Evolutionary conservation across 306 rosid genomes (phyloP), one percentile per base, ranked within the genome.

Genomic region (Aeschynomene evenia): DNA sequence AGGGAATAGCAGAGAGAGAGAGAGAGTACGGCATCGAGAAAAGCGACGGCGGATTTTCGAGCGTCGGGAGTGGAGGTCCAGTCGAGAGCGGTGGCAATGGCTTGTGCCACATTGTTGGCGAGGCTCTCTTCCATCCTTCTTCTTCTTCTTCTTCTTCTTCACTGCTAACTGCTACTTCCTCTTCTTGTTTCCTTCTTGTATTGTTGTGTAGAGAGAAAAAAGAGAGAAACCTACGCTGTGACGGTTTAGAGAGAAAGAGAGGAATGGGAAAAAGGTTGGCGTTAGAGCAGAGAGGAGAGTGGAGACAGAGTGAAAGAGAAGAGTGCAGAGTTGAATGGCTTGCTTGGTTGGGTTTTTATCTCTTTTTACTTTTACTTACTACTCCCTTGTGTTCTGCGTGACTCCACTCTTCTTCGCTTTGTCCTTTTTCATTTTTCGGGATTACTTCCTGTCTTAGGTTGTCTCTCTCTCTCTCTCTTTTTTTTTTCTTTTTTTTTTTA

Each of bases 51-150:
- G 9, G 87, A 80, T 65, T 74, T 84, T 19, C 97, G 90, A 37
- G 90, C 85, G 15, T 85, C 80, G 16, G 96, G 82, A 36, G 97
- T 46, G 46, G 97, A 82, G 59, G 76, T 69, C 97, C 96, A 94
- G 85, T 89, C 91, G 45, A 91, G 88, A 42, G 97, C 87, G 61
- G 86, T 88, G 57, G 84, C 83, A 15, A 94, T 94, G 67, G 99
- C 97, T 76, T 80, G 78, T 53, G 99, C 99, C 16, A 87, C 96
- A 85, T 82, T 89, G 85, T 67, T 80, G 16, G 84, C 84, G 56
- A 15, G 53, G 61, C n/a, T 59, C 1, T 79, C 86, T 20, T 83
- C 97, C 99, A 94, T 94, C 36, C 3, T 34, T 37, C 6, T 4
- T 6, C 2, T 14, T 26, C 0, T 15, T 45, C n/a, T n/a, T n/a